Evolutionary conservation across 2,329 filamentous ascomycete species (phyloP).

Genomic region (Phoma sp.): DNA sequence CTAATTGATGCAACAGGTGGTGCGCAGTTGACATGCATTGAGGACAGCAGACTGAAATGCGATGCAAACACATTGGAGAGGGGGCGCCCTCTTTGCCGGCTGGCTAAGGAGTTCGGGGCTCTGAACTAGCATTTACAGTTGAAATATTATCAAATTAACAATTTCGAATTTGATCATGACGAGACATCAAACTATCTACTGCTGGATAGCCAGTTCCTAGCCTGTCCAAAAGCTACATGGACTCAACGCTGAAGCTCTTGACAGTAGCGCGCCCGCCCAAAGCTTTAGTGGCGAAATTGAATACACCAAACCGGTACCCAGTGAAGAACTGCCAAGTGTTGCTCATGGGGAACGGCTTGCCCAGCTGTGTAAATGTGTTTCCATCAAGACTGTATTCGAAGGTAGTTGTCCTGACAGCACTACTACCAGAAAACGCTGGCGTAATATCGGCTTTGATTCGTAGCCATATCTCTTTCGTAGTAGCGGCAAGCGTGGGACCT

Average conservation of each 20-base stretch:
- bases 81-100: slow-evolving; percentile 27
- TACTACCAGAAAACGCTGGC: slow-evolving; percentile 37
- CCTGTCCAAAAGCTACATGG: too few relatives aligned
- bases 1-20: slow-evolving; percentile 24
- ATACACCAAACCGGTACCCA: slow-evolving; percentile 48
- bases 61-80: slow-evolving; percentile 33
- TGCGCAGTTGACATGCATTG: slow-evolving; percentile 35
- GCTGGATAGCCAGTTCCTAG: too few relatives aligned
- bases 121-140: background rate
- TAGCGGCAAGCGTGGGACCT: slow-evolving; percentile 21
- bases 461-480: slow-evolving; percentile 39
- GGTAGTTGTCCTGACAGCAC: slow-evolving; percentile 28
- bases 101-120: slow-evolving; percentile 6
- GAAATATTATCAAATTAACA: too few relatives aligned
- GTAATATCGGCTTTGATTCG: slow-evolving; percentile 45
- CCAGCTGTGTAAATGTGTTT: slow-evolving; percentile 38
- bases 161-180: too few relatives aligned
- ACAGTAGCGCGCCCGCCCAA: slow-evolving; percentile 42
- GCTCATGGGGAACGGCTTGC: slow-evolving; percentile 39
- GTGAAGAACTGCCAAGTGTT: slow-evolving; percentile 49
- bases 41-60: slow-evolving; percentile 31
- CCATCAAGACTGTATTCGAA: slow-evolving; percentile 50
- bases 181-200: too few relatives aligned
- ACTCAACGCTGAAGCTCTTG: slow-evolving; percentile 21
- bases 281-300: slow-evolving; percentile 47